Conservation (phyloP, 768 basidiomycete species). For the Cystobasidium ongulense region DNA sequence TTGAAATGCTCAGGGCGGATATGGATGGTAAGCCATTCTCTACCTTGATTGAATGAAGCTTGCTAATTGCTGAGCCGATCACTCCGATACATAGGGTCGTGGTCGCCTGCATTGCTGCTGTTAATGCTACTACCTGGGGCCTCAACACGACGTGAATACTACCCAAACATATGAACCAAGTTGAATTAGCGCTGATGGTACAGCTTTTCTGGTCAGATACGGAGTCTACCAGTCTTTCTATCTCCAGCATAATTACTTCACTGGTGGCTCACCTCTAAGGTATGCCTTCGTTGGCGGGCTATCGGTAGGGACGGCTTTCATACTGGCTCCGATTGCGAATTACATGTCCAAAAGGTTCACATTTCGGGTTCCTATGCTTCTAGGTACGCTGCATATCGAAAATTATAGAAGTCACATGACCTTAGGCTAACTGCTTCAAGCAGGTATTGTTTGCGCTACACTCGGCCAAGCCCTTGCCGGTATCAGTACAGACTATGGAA, state of each 20-base stretch:
- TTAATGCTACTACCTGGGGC: constrained; percentile 7
- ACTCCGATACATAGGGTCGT: not conserved
- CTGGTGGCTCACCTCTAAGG: constrained; percentile 33
- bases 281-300: constrained; percentile 40
- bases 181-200: not conserved
- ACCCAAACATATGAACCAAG: not conserved
- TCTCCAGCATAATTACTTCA: constrained; percentile 32
- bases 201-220: not conserved
- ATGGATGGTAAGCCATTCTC: constrained; percentile 1
- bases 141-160: not conserved
- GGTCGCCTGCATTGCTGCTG: not conserved
- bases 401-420: not conserved
- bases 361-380: constrained; percentile 34
- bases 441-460: constrained; percentile 25
- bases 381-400: constrained; percentile 19
- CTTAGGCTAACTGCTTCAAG: not conserved
- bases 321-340: constrained; percentile 38
- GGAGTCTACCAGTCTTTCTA: constrained; percentile 23
- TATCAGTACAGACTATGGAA: constrained; percentile 35
- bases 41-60: not conserved
- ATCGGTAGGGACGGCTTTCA: constrained; percentile 34
- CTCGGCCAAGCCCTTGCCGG: constrained; percentile 37
- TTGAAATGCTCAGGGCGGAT: not conserved
- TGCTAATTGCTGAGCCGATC: not conserved
- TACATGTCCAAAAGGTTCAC: constrained; percentile 34